Percentiles rank a stretch among this genome's conserved stretches.
These are phyloP conservation scores for Dalbergia cultrata DNA, from an alignment of 306 rosid species.

Conservation along the genomic window DNA sequence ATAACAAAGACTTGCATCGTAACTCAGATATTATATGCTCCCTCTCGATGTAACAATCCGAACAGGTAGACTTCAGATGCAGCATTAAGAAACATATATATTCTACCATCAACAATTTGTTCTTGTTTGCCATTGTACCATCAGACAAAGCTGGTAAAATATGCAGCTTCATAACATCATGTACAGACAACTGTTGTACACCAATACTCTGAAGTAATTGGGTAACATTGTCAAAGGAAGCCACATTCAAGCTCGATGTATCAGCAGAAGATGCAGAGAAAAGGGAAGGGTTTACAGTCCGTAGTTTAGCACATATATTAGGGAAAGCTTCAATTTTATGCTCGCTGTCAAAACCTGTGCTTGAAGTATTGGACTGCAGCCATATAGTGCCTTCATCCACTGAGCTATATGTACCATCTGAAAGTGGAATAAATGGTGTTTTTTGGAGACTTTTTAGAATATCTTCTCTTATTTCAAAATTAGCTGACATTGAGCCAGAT, in stretches of 20 bases:
- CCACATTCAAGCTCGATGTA: slow-evolving; percentile 52
- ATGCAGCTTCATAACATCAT: slow-evolving; percentile 86
- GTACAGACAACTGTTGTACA: slow-evolving; percentile 84
- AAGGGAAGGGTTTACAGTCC: slow-evolving; percentile 75
- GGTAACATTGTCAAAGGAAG: slow-evolving; percentile 59
- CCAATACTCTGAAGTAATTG: slow-evolving; percentile 77
- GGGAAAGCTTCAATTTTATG: slow-evolving; percentile 77
- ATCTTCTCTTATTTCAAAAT: slow-evolving; percentile 58
- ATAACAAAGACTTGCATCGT: slow-evolving; percentile 61
- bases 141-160: slow-evolving; percentile 78
- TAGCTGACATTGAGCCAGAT: slow-evolving; percentile 51
- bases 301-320: slow-evolving; percentile 70
- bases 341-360: slow-evolving; percentile 62
- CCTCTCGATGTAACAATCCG: slow-evolving; percentile 68
- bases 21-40: slow-evolving; percentile 74
- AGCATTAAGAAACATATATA: slow-evolving; percentile 85
- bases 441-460: slow-evolving; percentile 59
- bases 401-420: slow-evolving; percentile 85
- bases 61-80: slow-evolving; percentile 79
- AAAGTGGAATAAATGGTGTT: slow-evolving; percentile 81
- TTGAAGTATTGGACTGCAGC: slow-evolving; percentile 67
- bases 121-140: slow-evolving; percentile 47
- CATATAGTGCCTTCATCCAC: slow-evolving; percentile 83
- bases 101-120: slow-evolving; percentile 72
- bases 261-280: slow-evolving; percentile 67